Conservation (phyloP, 2,329 filamentous ascomycete genomes). For the Colletotrichum australisinense region DNA sequence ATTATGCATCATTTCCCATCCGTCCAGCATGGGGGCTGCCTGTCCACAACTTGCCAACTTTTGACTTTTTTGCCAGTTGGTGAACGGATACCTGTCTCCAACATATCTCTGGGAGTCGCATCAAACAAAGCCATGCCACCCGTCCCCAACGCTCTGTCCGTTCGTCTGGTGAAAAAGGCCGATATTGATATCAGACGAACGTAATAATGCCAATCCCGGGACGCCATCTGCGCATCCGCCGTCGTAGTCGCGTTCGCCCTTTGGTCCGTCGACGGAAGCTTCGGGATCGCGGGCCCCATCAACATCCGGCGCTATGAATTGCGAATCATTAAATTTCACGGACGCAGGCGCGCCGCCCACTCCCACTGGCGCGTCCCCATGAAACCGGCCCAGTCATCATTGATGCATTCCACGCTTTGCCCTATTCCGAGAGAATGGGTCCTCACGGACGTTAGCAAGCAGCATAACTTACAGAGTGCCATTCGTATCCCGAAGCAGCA, state of each 20-base stretch:
- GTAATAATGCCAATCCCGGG: not conserved
- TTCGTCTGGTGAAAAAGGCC: not conserved
- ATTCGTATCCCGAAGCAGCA: too few species aligned
- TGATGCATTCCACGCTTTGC: not conserved
- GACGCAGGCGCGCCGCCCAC: slow-evolving; percentile 11
- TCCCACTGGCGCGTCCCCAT: not conserved
- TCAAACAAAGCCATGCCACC: not conserved
- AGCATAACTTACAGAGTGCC: too few species aligned
- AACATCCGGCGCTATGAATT: not conserved
- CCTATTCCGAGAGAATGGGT: not conserved
- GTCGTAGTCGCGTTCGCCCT: not conserved
- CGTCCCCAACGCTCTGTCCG: not conserved
- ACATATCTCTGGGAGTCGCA: not conserved
- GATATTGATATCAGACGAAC: slow-evolving; percentile 23
- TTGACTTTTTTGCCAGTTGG: not conserved
- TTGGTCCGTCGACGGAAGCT: not conserved
- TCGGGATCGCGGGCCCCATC: slow-evolving; percentile 5
- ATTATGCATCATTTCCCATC: slow-evolving; percentile 18
- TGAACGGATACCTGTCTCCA: too few species aligned
- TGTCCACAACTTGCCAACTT: not conserved
- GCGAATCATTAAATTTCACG: not conserved
- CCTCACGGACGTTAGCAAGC: not conserved
- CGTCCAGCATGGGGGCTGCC: not conserved
- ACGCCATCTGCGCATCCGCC: not conserved
- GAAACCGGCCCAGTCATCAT: not conserved